Percentiles rank a stretch among this genome's conserved stretches.
phyloP scores from a whole-genome alignment of 2,329 filamentous ascomycete species.

The Colletotrichum sidae region DNA sequence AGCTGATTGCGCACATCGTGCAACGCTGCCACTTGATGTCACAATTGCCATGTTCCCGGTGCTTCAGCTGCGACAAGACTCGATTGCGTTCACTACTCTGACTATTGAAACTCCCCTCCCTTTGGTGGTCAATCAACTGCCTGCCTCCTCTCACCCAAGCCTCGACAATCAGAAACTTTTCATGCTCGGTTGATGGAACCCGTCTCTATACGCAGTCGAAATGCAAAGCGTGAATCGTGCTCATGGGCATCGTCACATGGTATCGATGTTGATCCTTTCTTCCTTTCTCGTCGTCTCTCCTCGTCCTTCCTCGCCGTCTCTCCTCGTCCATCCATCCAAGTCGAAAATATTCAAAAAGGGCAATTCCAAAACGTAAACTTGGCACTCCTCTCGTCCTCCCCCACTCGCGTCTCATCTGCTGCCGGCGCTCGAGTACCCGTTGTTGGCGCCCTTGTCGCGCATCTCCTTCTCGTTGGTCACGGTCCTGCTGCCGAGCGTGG shows the following conservation, averaged over 20 bases:
- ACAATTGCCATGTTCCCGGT: no score
- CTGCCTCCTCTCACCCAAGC: neutral
- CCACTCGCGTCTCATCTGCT: neutral
- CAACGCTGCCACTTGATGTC: no score
- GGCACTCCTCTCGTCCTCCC: neutral
- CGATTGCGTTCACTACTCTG: no score
- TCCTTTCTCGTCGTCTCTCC: neutral
- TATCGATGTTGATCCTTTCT: neutral
- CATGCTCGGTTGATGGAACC: constrained; percentile 21
- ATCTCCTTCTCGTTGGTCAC: constrained; percentile 37
- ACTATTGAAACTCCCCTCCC: neutral
- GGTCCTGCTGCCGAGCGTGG: constrained; percentile 34
- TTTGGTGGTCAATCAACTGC: no score
- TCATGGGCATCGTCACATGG: constrained; percentile 5
- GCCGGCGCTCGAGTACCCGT: constrained; percentile 27
- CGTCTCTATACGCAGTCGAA: constrained; percentile 15
- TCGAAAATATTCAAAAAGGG: neutral
- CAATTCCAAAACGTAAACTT: neutral
- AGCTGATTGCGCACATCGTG: no score
- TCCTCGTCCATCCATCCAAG: neutral
- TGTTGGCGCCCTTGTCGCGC: constrained; percentile 32
- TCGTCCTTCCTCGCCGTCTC: no score
- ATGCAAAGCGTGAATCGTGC: constrained; percentile 9
- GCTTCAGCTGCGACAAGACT: no score
- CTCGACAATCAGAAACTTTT: constrained; percentile 7